These are phyloP conservation scores for Nicotiana sylvestris DNA, from an alignment of 257 asterid species.

Conservation along the genomic window DNA sequence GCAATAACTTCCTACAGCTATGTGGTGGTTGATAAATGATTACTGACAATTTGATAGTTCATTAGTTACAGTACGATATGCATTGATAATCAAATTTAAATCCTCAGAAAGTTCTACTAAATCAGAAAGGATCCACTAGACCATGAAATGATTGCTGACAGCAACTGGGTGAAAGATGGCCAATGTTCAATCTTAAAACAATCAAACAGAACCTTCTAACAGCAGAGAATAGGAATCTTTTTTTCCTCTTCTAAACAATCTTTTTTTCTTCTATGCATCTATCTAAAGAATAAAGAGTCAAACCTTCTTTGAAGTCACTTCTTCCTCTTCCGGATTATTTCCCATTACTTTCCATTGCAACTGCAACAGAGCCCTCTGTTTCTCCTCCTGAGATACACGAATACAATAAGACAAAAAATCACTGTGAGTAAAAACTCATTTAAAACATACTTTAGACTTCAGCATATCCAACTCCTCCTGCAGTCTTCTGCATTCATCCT, in stretches of 20 bases:
- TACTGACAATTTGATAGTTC: background rate
- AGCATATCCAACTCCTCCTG: slow-evolving; percentile 84
- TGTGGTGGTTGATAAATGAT: background rate
- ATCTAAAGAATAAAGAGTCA: slow-evolving; percentile 9
- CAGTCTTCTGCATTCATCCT: slow-evolving; percentile 74
- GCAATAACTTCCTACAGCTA: background rate
- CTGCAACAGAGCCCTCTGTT: slow-evolving; percentile 81
- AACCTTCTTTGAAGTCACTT: slow-evolving; percentile 94
- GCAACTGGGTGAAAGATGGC: background rate
- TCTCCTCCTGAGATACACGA: slow-evolving; percentile 70
- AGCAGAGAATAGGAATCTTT: background rate
- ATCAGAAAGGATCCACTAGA: slow-evolving; percentile 1
- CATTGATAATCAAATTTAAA: background rate
- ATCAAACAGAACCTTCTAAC: background rate
- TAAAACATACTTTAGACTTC: slow-evolving; percentile 60
- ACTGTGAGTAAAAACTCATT: slow-evolving; percentile 8
- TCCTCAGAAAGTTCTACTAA: background rate
- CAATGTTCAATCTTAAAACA: background rate
- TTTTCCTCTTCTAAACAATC: background rate
- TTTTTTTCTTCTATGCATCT: background rate
- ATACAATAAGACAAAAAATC: slow-evolving; percentile 15
- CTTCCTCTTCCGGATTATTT: slow-evolving; percentile 78
- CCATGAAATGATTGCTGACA: background rate
- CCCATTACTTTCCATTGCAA: slow-evolving; percentile 97
- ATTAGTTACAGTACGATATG: background rate